Evolutionary conservation across 2,329 filamentous ascomycete species (phyloP), one percentile per base, ranked within the genome.

Genomic region (Aplosporella prunicola): DNA sequence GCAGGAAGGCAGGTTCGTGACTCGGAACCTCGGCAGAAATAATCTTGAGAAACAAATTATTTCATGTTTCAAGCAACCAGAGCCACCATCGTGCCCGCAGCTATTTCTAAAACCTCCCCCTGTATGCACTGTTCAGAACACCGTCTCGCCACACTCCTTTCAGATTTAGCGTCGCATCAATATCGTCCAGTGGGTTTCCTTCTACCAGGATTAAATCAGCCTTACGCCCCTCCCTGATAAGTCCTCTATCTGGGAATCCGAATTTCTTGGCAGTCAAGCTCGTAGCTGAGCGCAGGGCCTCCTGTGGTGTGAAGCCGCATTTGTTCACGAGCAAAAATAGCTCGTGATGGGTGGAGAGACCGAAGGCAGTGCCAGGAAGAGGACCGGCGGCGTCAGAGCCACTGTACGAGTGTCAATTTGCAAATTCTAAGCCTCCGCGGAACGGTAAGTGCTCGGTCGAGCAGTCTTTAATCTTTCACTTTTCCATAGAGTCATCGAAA

Each of bases 131-230:
- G n/a, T n/a, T n/a, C n/a, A n/a, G n/a, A n/a, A n/a, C n/a, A n/a
- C 64, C 63, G 20, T 58, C 53, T n/a, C 61, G 51, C 64, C 64
- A 67, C 1, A 67, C 62, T 1, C 57, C 61, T n/a, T 58, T 51
- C 15, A 67, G 48, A 37, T 65, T 56, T 37, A 66, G 42, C 3
- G 58, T 63, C 28, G 51, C 47, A 40, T 60, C 55, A 35, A 67
- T 66, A 28, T 63, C 50, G 22, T 55, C 50, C 32, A 64, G 35
- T 13, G 62, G 61, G 46, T 68, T 62, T 0, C 64, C 64, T 40
- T 66, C 58, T 0, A 68, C 60, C 9, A 67, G 50, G 20, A 66
- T 27, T 25, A 68, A 37, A 51, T 67, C 64, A 6, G 64, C 64
- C 32, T 57, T 58, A 34, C 61, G 28, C 0, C 63, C 64, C 18